A percentile compares a stretch with the other conserved stretches of the same genome.
Conservation (phyloP, 1,284 basidiomycete genomes). For the Quambalaria eucalypti region DNA sequence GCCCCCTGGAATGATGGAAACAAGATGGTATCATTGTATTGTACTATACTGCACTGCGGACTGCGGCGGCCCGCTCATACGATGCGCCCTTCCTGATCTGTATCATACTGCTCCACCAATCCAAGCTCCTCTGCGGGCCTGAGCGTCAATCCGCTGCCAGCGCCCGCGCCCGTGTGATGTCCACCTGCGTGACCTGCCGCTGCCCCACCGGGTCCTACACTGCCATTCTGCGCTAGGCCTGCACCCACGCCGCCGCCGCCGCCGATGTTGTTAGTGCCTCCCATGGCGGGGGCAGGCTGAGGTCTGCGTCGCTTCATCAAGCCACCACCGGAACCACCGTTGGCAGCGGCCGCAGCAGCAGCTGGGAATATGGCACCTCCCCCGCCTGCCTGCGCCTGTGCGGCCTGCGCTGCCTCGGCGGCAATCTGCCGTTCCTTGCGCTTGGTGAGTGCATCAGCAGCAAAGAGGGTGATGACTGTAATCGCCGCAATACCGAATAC, state of each 20-base stretch:
- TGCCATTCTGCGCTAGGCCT: neutral
- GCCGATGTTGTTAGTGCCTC: too few relatives aligned
- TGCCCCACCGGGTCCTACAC: neutral
- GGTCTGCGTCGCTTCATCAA: neutral
- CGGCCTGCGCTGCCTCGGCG: conserved; percentile 17
- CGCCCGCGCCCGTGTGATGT: neutral
- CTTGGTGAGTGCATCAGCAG: conserved; percentile 38
- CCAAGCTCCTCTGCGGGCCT: neutral
- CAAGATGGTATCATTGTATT: too few relatives aligned
- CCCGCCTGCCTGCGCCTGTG: conserved; percentile 8
- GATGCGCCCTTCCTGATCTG: neutral
- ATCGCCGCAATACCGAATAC: conserved; percentile 45
- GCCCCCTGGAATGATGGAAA: too few relatives aligned
- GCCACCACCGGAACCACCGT: neutral
- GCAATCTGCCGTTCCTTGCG: conserved; percentile 10
- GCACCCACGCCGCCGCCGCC: too few relatives aligned
- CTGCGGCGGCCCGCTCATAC: too few relatives aligned
- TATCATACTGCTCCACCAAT: neutral
- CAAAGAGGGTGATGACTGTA: conserved; percentile 35
- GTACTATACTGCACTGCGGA: too few relatives aligned
- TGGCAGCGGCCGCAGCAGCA: neutral
- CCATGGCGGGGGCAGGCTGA: too few relatives aligned
- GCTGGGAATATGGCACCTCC: neutral
- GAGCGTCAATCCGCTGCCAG: neutral
- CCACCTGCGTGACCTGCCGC: neutral